Conservation (phyloP, 2,329 filamentous ascomycete species). For the Thermoascus crustaceus region DNA sequence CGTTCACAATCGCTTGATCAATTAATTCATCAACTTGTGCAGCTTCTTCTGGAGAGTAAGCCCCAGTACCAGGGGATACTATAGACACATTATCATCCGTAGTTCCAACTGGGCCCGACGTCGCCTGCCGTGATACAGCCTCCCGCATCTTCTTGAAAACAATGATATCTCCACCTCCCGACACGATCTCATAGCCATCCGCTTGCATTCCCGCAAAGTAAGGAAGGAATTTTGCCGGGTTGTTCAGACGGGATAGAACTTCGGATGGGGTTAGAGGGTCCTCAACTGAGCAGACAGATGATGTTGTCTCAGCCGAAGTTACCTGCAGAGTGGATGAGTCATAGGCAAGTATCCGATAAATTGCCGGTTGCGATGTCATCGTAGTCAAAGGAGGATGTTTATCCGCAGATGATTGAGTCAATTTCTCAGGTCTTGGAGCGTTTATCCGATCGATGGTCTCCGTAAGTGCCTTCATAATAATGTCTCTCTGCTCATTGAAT, state of each 20-base stretch:
- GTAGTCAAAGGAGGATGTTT: background rate
- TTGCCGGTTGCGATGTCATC: slow-evolving; percentile 6
- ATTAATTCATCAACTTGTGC: background rate
- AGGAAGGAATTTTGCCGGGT: slow-evolving; percentile 34
- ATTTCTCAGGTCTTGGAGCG: slow-evolving; percentile 7
- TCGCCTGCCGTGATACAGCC: background rate
- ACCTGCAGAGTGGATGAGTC: slow-evolving; percentile 24
- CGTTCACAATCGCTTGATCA: background rate
- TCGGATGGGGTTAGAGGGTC: slow-evolving; percentile 22
- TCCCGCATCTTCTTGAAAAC: slow-evolving; percentile 24
- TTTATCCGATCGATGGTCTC: slow-evolving; percentile 6
- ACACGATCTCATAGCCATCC: slow-evolving; percentile 36
- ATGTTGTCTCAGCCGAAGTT: slow-evolving; percentile 23
- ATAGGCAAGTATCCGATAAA: slow-evolving; percentile 32
- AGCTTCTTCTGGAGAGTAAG: background rate
- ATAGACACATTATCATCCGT: background rate
- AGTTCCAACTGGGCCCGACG: no score
- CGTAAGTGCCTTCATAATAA: slow-evolving; percentile 6
- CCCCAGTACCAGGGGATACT: background rate
- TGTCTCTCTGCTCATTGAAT: slow-evolving; percentile 5
- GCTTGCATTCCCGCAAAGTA: slow-evolving; percentile 30
- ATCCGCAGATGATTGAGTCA: slow-evolving; percentile 7
- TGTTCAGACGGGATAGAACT: slow-evolving; percentile 29
- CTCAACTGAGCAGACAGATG: slow-evolving; percentile 20
- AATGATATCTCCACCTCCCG: slow-evolving; percentile 34